A percentile compares a stretch with the other conserved stretches of the same genome.
These are phyloP conservation scores for Terfezia claveryi DNA, from an alignment of 495 filamentous ascomycete species.

Conservation along the genomic window DNA sequence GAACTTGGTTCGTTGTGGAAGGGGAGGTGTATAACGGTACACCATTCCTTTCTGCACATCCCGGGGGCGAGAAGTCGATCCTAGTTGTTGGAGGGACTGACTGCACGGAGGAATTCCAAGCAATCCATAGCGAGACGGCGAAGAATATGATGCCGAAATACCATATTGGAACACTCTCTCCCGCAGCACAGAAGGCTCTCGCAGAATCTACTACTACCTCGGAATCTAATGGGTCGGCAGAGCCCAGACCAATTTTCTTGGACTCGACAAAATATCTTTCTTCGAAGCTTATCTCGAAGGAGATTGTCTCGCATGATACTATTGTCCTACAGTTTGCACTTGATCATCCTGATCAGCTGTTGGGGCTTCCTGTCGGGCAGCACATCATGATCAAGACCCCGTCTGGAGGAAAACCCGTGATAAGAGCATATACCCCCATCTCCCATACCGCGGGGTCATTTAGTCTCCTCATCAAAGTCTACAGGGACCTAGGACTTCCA, in stretches of 20 bases:
- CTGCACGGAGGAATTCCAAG: slow-evolving; percentile 81
- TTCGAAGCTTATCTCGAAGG: slow-evolving; percentile 42
- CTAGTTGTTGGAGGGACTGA: slow-evolving; percentile 64
- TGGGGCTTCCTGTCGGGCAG: slow-evolving; percentile 72
- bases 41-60: slow-evolving; percentile 61
- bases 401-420: slow-evolving; percentile 39
- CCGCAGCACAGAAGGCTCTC: slow-evolving; percentile 32
- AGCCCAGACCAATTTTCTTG: slow-evolving; percentile 40
- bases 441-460: slow-evolving; percentile 43
- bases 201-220: slow-evolving; percentile 2
- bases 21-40: slow-evolving; percentile 88
- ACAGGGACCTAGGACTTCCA: slow-evolving; percentile 36
- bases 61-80: slow-evolving; percentile 77
- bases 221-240: slow-evolving; percentile 14
- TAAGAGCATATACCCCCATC: slow-evolving; percentile 77
- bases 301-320: slow-evolving; percentile 54
- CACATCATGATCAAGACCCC: slow-evolving; percentile 79
- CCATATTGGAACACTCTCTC: slow-evolving; percentile 60
- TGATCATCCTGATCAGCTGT: slow-evolving; percentile 42
- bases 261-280: slow-evolving; percentile 49
- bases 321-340: slow-evolving; percentile 65
- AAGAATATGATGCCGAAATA: slow-evolving; percentile 80
- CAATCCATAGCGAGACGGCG: slow-evolving; percentile 85
- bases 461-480: slow-evolving; percentile 68
- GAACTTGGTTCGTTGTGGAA: slow-evolving; percentile 73